Evolutionary conservation across 768 basidiomycete genomes (phyloP).

Genomic region (Rhodotorula babjevae): DNA sequence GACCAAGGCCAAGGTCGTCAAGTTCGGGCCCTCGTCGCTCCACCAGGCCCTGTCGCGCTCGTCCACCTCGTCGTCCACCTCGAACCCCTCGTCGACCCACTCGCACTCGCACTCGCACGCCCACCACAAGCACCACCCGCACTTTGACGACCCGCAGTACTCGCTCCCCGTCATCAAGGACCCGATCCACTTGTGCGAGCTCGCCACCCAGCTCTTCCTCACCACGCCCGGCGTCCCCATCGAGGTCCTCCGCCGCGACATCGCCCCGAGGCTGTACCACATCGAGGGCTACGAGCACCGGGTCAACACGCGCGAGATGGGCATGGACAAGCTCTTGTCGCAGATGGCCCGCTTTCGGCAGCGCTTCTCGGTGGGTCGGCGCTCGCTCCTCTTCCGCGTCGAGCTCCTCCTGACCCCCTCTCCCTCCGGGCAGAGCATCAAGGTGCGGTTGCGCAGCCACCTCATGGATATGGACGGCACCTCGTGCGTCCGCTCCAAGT

Average conservation of each 20-base stretch:
- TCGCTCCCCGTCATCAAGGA: neutral
- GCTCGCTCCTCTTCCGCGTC: no score
- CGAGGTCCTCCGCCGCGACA: neutral
- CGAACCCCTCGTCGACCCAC: neutral
- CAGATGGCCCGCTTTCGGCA: constrained; percentile 3
- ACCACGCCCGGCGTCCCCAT: constrained; percentile 12
- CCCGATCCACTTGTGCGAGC: constrained; percentile 21
- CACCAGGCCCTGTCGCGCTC: neutral
- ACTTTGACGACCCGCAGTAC: neutral
- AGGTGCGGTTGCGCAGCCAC: constrained; percentile 15
- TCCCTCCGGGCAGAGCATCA: neutral
- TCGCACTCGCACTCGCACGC: neutral
- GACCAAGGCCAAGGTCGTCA: no score
- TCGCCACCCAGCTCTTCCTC: constrained; percentile 9
- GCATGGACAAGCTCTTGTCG: constrained; percentile 7
- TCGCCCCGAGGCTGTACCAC: constrained; percentile 23
- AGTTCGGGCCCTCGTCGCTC: neutral
- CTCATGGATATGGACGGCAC: constrained; percentile 33
- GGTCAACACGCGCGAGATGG: constrained; percentile 23
- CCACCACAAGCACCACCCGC: neutral
- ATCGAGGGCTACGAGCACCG: constrained; percentile 15
- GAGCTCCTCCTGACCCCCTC: neutral
- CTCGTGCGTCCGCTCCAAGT: constrained; percentile 9
- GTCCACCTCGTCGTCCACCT: no score
- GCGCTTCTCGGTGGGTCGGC: constrained; percentile 5